Base-by-base conservation (phyloP, 1,284 basidiomycete genomes). In the Puccinia triticina region DNA sequence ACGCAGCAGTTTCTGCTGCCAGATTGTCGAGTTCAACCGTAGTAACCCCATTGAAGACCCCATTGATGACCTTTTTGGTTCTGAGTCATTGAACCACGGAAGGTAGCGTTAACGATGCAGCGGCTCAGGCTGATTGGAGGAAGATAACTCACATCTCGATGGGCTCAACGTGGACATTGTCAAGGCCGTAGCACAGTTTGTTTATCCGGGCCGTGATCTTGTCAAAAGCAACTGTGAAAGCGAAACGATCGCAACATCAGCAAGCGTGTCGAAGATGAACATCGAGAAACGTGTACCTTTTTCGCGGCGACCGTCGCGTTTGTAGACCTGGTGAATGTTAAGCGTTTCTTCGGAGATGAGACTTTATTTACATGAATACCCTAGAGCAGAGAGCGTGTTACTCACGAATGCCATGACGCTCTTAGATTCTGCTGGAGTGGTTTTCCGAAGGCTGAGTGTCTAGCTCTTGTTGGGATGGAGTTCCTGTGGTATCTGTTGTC, bases 131-230 rank as follows among this genome's bases (percentile, higher is more conserved):
- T 53, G 34, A 21, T 61, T 11, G n/a, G 32, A 1, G 29, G 32
- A 12, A 7, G 18, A 34, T 74, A 32, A 37, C 84, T 81, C 37
- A 84, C 85, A 87, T 87, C 92, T 97, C 94, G 82, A 97, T 94
- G 18, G 97, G 93, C 87, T 98, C 94, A 74, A 99, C 92, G 86
- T 94, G 94, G 87, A 95, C 92, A 85, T 91, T 90, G 88, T 99
- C 96, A 48, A 99, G 92, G 84, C 96, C 96, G 87, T 98, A 99
- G 86, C 95, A 97, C 32, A 99, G 92, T 89, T 99, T 99, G 87
- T 92, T 92, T 86, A 99, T 93, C 85, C 96, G 90, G 48, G 93
- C 92, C 29, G 85, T 87, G 83, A 87, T 86, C 84, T 87, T 87
- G 85, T 87, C 86, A 77, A 87, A 87, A 55, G 79, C 79, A 75